Conservation (phyloP, 495 filamentous ascomycete genomes). For the Lasiosphaeria miniovina region DNA sequence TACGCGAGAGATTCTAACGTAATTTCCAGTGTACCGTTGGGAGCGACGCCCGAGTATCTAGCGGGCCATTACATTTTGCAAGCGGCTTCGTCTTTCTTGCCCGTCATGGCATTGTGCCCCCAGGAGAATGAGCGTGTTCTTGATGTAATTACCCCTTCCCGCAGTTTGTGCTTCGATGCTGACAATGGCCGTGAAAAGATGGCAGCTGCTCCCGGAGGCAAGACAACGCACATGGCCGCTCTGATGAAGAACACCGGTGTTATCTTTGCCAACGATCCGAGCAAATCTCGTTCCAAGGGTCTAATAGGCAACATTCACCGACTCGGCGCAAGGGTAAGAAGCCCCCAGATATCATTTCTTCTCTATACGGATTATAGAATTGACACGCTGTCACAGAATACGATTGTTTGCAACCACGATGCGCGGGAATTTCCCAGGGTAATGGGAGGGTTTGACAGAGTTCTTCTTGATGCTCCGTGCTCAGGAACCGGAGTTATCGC, state of each 20-base stretch:
- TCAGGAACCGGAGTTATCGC: constrained; percentile 72
- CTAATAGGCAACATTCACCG: constrained; percentile 97
- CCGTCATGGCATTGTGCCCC: constrained; percentile 93
- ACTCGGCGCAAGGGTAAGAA: constrained; percentile 65
- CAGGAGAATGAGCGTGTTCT: constrained; percentile 89
- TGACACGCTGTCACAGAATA: constrained; percentile 50
- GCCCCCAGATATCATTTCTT: not conserved
- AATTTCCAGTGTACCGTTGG: constrained; percentile 65
- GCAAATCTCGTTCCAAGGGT: constrained; percentile 89
- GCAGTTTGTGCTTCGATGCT: not conserved
- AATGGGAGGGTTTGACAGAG: constrained; percentile 85
- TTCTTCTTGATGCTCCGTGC: constrained; percentile 44
- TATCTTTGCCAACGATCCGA: constrained; percentile 95
- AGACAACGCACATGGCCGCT: constrained; percentile 93
- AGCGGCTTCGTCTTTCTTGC: constrained; percentile 93
- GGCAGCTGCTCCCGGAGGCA: constrained; percentile 96
- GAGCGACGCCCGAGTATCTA: constrained; percentile 95
- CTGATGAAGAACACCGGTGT: constrained; percentile 98
- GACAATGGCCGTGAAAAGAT: constrained; percentile 53
- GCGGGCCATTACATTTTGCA: constrained; percentile 97
- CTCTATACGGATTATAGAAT: not conserved
- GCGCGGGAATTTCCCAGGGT: constrained; percentile 88
- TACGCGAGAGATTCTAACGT: not conserved
- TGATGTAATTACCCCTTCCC: constrained; percentile 19
- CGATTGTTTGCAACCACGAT: constrained; percentile 91